Evolutionary conservation across 2,329 filamentous ascomycete genomes (phyloP), one percentile per base, ranked within the genome.

Genomic region (Fonsecaea monophora): DNA sequence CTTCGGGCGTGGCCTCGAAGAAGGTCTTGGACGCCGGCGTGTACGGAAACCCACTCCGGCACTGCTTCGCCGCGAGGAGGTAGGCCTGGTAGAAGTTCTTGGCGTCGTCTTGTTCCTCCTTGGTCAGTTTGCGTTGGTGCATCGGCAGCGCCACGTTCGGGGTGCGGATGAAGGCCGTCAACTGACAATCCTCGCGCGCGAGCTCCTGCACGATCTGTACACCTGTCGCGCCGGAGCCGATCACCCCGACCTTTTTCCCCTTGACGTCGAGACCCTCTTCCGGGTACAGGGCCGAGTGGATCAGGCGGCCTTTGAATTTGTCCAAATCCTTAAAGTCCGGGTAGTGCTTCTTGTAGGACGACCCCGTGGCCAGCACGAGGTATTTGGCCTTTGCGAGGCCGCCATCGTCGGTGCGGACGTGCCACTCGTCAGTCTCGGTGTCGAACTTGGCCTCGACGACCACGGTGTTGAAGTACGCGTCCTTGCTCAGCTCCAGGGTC

Each of bases 71-170:
- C 15, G 88, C 88, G 62, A 85, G 81, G 80, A 88, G 90, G 34
- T 12, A 86, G 8, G 75, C 81, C 73, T 74, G 85, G 48, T 74
- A 76, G 10, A 68, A 70, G 70, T 85, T 82, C 1, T 73, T 72
- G 18, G 84, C 77, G 15, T 84, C 77, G 71, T 89, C 84, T 68
- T 86, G 82, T 65, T 82, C 84, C 63, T 82, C 79, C 7, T 74
- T 74, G 1, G 79, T 81, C 38, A 89, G 75, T 0, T 78, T 63
- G 2, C 78, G 77, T 65, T 85, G 82, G 1, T 81, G 78, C 86
- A 91, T 89, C 0, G 87, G 87, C 1, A 90, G 73, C 1, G 85
- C 85, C 5, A 88, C 76, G 70, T 90, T 91, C 0, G 89, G 89
- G 0, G 87, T 90, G 13, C 89, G 83, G 72, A 90, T 87, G 75